Evolutionary conservation across 345 rosid species (phyloP), one percentile per base, ranked within the genome.

Genomic region (Adansonia digitata): DNA sequence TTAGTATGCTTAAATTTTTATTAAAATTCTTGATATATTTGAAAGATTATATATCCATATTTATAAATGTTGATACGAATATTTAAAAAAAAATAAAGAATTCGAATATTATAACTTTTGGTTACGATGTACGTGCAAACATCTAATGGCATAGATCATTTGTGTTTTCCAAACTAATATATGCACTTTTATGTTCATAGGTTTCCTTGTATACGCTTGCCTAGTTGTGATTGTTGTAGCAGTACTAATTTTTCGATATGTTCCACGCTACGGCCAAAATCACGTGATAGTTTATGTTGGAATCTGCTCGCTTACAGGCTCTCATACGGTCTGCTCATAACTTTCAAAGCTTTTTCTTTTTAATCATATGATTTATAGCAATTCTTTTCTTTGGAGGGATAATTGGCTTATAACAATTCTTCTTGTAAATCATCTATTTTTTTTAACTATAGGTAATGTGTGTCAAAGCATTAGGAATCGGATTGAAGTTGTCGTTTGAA

Each of bases 241-340:
- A 72, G 62, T 89, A 56, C 87, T 94, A 10, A 94, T 92, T 70
- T 84, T 89, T 63, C 77, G 78, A 63, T 90, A 71, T 31, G 97
- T 64, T 26, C 93, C 97, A 42, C 92, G 87, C 31, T 87, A 94
- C 42, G 98, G 98, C 37, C 82, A 86, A 72, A 89, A 83, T 34
- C 89, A 92, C 84, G 42, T 94, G 94, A 61, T 94, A 61, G 86
- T 92, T 57, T 94, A 92, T 81, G 87, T 94, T 27, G 97, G 97
- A 77, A 88, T 94, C 75, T 94, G 98, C 92, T 94, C 98, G 42
- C 85, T 92, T 39, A 94, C 87, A 92, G 98, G 97, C 14, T 94
- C 98, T 62, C 88, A 92, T 20, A 94, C 97, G 87, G 97, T 94
- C 67, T 31, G 94, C 66, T 42, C 20, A 42, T 77, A 13, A 53